Percentiles rank a stretch among this genome's conserved stretches.
Evolutionary conservation across 148 eudicot species (phyloP).

Genomic region (Camellia sinensis): DNA sequence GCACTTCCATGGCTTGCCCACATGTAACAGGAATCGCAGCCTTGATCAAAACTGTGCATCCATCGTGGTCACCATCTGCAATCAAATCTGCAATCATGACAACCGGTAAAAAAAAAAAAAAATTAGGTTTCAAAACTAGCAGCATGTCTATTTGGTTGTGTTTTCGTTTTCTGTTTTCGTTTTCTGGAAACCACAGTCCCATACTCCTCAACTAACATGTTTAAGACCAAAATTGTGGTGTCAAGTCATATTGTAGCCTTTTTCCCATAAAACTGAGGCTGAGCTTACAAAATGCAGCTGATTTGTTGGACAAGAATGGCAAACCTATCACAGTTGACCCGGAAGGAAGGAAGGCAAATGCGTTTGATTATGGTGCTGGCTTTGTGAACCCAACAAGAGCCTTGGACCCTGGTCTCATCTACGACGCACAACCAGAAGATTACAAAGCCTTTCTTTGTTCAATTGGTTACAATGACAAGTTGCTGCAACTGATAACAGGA

Average conservation of each 20-base stretch:
- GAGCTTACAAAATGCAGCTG: slow-evolving; percentile 35
- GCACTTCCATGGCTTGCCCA: slow-evolving; percentile 63
- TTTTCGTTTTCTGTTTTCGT: background rate
- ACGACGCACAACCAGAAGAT: slow-evolving; percentile 39
- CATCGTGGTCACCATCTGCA: slow-evolving; percentile 54
- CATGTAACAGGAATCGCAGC: slow-evolving; percentile 53
- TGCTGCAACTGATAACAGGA: slow-evolving; percentile 35
- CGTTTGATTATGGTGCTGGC: slow-evolving; percentile 52
- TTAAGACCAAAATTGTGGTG: too few species aligned
- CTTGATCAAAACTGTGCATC: slow-evolving; percentile 44
- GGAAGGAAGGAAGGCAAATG: slow-evolving; percentile 35
- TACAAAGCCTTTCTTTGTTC: slow-evolving; percentile 53
- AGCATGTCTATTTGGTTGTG: background rate
- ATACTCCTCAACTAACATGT: too few species aligned
- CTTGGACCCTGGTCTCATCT: slow-evolving; percentile 47
- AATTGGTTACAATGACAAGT: slow-evolving; percentile 38
- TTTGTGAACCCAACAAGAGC: slow-evolving; percentile 42
- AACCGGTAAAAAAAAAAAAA: slow-evolving; percentile 30
- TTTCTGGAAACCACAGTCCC: too few species aligned
- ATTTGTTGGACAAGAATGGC: slow-evolving; percentile 28
- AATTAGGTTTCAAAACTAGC: background rate
- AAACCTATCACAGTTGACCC: slow-evolving; percentile 44
- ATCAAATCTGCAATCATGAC: slow-evolving; percentile 60
- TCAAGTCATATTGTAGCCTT: background rate
- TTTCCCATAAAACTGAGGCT: background rate